Evolutionary conservation across 495 filamentous ascomycete genomes (phyloP).

Genomic region (Hypoxylon lienhwacheense): DNA sequence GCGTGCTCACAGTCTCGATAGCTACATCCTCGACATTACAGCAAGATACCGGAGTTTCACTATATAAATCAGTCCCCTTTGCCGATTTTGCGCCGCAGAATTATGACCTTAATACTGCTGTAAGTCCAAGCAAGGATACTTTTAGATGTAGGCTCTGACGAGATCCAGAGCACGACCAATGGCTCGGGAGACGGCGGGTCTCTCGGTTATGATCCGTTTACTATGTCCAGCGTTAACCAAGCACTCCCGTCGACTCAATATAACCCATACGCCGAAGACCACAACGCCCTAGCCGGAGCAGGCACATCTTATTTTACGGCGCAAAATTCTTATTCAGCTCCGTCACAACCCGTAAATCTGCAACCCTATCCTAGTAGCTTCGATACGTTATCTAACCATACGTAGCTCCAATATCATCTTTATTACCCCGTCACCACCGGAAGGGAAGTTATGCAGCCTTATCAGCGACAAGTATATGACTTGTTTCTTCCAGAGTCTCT

Average conservation of each 20-base stretch:
- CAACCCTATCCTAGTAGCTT: not conserved
- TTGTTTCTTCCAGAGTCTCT: constrained; percentile 85
- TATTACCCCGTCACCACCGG: constrained; percentile 88
- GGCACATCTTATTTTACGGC: constrained; percentile 54
- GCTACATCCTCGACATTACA: constrained; percentile 43
- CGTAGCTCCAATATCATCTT: constrained; percentile 82
- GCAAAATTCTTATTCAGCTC: constrained; percentile 48
- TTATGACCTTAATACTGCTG: constrained; percentile 66
- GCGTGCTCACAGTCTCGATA: constrained; percentile 35
- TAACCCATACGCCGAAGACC: constrained; percentile 70
- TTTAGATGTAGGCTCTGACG: constrained; percentile 6
- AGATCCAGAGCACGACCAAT: constrained; percentile 29
- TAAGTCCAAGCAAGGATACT: constrained; percentile 43
- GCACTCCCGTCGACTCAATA: constrained; percentile 56
- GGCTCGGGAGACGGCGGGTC: constrained; percentile 33
- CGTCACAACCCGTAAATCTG: constrained; percentile 66
- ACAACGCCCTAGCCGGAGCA: constrained; percentile 48
- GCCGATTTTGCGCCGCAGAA: constrained; percentile 79
- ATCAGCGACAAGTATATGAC: constrained; percentile 83
- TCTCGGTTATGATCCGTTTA: constrained; percentile 62
- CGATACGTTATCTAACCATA: not conserved
- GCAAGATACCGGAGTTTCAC: constrained; percentile 42
- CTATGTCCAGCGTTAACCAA: constrained; percentile 56
- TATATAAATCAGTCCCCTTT: constrained; percentile 60
- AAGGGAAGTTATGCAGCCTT: constrained; percentile 72